Evolutionary conservation across 345 rosid genomes (phyloP).

Genomic region (Linum trigynum): DNA sequence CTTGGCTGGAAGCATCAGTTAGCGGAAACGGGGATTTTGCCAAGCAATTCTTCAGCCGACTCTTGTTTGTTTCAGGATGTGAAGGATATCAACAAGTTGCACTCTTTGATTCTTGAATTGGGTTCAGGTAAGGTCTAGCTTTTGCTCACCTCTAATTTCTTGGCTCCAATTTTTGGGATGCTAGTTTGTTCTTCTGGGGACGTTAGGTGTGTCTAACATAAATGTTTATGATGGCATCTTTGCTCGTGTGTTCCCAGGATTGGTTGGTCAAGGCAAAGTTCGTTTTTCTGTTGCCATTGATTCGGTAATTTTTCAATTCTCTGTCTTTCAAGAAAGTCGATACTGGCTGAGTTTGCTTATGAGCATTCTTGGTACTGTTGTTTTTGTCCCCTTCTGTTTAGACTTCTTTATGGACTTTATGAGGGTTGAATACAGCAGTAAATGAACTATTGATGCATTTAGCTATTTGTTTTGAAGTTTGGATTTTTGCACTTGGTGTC

Average conservation of each 20-base stretch:
- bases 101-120: constrained; percentile 42
- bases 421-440: not conserved
- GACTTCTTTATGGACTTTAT: not conserved
- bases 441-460: not conserved
- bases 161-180: not conserved
- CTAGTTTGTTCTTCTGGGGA: not conserved
- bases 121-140: constrained; percentile 47
- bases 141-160: not conserved
- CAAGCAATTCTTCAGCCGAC: constrained; percentile 22
- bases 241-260: constrained; percentile 35
- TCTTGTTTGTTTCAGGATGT: constrained; percentile 39
- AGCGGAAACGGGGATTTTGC: constrained; percentile 15
- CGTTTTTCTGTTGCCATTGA: constrained; percentile 72
- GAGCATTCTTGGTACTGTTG: not conserved
- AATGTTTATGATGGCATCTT: not conserved
- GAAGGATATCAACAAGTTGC: constrained; percentile 49
- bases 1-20: constrained; percentile 62
- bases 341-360: not conserved
- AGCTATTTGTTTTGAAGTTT: not conserved
- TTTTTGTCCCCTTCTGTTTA: not conserved
- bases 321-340: not conserved
- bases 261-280: constrained; percentile 50
- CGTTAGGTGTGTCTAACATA: no score
- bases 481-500: not conserved
- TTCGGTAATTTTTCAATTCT: constrained; percentile 40